Percentiles rank a stretch among this genome's conserved stretches.
phyloP scores from a whole-genome alignment of 2,329 filamentous ascomycete species.

The Monosporascus sp. region DNA sequence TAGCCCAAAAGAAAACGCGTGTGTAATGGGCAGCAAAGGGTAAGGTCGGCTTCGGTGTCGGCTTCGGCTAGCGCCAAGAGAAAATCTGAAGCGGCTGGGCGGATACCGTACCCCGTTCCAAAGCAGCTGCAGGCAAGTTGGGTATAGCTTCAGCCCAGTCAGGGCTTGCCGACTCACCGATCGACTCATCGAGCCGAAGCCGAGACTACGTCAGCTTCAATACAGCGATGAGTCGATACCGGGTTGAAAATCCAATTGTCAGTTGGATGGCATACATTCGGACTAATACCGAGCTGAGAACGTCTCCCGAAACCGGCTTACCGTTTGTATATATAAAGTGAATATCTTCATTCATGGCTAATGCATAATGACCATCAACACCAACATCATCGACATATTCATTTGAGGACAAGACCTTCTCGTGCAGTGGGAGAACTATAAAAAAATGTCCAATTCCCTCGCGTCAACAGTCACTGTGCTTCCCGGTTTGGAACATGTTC shows the following conservation, averaged over 20 bases:
- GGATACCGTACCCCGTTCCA: neutral
- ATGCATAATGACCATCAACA: neutral
- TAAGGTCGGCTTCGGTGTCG: conserved; percentile 22
- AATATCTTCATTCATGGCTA: too few species aligned
- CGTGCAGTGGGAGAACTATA: neutral
- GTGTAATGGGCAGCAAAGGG: neutral
- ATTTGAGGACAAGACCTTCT: neutral
- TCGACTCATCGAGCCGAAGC: neutral
- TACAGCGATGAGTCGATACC: neutral
- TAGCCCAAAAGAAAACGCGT: neutral
- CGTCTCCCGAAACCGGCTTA: neutral
- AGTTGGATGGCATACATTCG: neutral
- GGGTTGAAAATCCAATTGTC: neutral
- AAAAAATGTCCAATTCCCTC: neutral
- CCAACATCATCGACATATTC: neutral
- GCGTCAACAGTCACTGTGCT: neutral
- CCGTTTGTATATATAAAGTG: neutral
- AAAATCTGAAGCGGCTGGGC: neutral
- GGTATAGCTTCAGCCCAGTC: neutral
- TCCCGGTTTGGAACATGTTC: neutral
- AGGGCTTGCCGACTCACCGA: neutral
- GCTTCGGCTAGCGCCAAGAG: conserved; percentile 16
- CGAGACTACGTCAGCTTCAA: neutral
- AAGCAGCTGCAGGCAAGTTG: neutral
- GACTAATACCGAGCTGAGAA: neutral